These are phyloP conservation scores for Zymoseptoria crescenta DNA, from an alignment of 2,329 filamentous ascomycete genomes.

Conservation along the genomic window DNA sequence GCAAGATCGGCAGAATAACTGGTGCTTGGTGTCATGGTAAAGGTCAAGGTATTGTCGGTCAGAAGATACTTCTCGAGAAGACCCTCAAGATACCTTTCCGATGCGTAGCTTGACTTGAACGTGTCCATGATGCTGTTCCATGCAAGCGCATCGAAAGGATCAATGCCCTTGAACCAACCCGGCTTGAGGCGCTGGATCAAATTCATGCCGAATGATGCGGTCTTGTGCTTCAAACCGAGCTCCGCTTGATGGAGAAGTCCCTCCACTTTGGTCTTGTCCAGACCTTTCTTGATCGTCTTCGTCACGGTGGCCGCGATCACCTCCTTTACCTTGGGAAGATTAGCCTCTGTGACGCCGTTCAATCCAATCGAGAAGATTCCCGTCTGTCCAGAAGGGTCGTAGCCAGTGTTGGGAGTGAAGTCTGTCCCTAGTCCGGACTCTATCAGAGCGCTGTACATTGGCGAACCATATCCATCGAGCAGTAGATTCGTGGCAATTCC, in stretches of 20 bases:
- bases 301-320: slow-evolving; percentile 65
- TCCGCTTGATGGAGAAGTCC: slow-evolving; percentile 91
- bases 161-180: slow-evolving; percentile 90
- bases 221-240: slow-evolving; percentile 91
- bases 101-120: slow-evolving; percentile 69
- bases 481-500: slow-evolving; percentile 74
- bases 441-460: slow-evolving; percentile 79
- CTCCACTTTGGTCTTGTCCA: slow-evolving; percentile 84
- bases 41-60: slow-evolving; percentile 77
- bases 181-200: slow-evolving; percentile 83
- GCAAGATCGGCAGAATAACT: slow-evolving; percentile 67
- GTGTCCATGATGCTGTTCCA: slow-evolving; percentile 83
- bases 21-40: slow-evolving; percentile 85
- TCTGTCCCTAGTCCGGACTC: slow-evolving; percentile 86
- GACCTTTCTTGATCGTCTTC: slow-evolving; percentile 65
- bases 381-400: slow-evolving; percentile 65
- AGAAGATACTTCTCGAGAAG: slow-evolving; percentile 84
- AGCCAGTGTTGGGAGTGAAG: slow-evolving; percentile 90
- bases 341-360: slow-evolving; percentile 75
- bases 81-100: slow-evolving; percentile 73
- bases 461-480: slow-evolving; percentile 91
- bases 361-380: slow-evolving; percentile 87
- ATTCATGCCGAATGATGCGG: slow-evolving; percentile 85
- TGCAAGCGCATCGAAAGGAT: slow-evolving; percentile 82
- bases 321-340: slow-evolving; percentile 68